These are phyloP conservation scores for Lathyrus oleraceus DNA, from an alignment of 306 rosid species.

Conservation along the genomic window DNA sequence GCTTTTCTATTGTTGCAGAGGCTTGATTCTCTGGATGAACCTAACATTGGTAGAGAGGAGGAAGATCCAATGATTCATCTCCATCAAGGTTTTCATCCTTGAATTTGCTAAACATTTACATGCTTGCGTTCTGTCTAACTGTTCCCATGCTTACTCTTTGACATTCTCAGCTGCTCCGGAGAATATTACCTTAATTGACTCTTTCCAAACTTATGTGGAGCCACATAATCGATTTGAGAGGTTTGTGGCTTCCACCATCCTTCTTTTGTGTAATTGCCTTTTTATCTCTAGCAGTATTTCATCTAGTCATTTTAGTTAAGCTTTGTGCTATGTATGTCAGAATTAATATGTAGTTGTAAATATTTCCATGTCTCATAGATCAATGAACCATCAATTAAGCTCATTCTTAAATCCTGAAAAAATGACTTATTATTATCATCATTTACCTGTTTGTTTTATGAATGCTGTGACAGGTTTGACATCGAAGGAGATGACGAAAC, in stretches of 20 bases:
- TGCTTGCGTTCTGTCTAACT: background rate
- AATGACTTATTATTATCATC: background rate
- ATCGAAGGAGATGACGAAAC: constrained; percentile 67
- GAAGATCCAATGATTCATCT: constrained; percentile 47
- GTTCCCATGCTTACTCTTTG: constrained; percentile 31
- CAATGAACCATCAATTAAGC: constrained; percentile 11
- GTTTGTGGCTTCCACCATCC: constrained; percentile 40
- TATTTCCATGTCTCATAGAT: background rate
- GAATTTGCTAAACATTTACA: constrained; percentile 19
- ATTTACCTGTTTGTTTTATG: background rate
- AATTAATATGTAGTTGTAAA: background rate
- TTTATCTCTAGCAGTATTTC: constrained; percentile 19
- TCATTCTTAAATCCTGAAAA: constrained; percentile 13
- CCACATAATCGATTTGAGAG: constrained; percentile 61
- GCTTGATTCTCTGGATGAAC: constrained; percentile 71
- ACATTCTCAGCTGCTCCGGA: constrained; percentile 60
- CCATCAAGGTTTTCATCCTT: constrained; percentile 66
- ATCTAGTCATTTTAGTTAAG: background rate
- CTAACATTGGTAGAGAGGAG: constrained; percentile 42
- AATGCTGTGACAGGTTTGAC: constrained; percentile 63
- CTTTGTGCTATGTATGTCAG: constrained; percentile 1
- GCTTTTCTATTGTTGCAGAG: constrained; percentile 52
- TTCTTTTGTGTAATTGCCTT: constrained; percentile 6
- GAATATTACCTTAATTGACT: constrained; percentile 59
- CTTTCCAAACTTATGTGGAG: constrained; percentile 47